Percentiles rank a stretch among this genome's conserved stretches.
Conservation (phyloP, 495 filamentous ascomycete species). For the Mytilinidion resinicola region DNA sequence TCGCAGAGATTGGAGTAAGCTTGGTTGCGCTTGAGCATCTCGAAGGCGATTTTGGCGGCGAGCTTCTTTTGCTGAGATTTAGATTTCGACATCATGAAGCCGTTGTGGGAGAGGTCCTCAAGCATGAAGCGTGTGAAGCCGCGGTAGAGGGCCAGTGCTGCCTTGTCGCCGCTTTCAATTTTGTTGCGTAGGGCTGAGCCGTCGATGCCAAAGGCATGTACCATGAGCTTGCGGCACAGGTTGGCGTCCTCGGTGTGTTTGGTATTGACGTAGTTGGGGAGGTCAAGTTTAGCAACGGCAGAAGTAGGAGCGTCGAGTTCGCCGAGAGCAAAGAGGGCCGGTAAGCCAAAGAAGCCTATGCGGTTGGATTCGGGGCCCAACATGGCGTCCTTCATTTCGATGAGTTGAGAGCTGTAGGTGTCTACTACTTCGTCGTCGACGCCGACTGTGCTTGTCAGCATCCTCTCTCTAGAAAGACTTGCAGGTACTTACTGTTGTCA, state of each 20-base stretch:
- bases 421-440: constrained; percentile 39
- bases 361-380: neutral
- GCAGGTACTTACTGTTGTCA: constrained; percentile 39
- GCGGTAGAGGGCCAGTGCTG: constrained; percentile 8
- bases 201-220: neutral
- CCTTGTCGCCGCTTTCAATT: constrained; percentile 5
- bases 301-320: too few species aligned
- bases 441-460: constrained; percentile 38
- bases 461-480: constrained; percentile 36
- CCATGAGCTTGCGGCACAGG: neutral
- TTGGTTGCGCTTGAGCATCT: constrained; percentile 17
- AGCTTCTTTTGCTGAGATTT: constrained; percentile 11
- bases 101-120: constrained; percentile 6
- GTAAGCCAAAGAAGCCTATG: too few species aligned
- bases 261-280: neutral
- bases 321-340: too few species aligned
- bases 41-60: constrained; percentile 1
- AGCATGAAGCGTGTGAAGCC: constrained; percentile 16
- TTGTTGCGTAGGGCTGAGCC: neutral
- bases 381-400: neutral
- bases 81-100: neutral
- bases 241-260: neutral
- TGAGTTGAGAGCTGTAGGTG: constrained; percentile 2
- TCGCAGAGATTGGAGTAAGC: constrained; percentile 19
- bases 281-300: neutral